Conservation (phyloP, 2,329 filamentous ascomycete species). For the Aspergillus viridinutans region DNA sequence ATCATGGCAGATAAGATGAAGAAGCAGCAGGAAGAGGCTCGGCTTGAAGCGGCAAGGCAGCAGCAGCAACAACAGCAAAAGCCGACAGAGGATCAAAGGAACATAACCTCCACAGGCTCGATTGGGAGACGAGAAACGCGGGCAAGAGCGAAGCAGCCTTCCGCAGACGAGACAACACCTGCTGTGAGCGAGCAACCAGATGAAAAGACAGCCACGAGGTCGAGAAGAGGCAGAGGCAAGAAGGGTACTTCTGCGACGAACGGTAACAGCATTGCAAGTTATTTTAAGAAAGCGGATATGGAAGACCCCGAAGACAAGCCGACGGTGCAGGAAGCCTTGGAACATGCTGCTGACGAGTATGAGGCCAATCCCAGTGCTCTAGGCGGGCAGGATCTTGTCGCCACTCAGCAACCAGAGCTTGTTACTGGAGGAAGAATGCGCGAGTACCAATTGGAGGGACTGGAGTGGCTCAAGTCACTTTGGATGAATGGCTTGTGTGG, state of each 20-base stretch:
- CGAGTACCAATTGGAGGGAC: constrained; percentile 86
- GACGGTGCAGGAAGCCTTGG: constrained; percentile 54
- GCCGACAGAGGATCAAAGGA: constrained; percentile 22
- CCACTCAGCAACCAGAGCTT: constrained; percentile 80
- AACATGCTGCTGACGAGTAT: constrained; percentile 55
- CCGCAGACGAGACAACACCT: constrained; percentile 9
- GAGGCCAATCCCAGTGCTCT: constrained; percentile 57
- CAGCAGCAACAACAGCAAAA: constrained; percentile 19
- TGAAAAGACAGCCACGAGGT: constrained; percentile 15
- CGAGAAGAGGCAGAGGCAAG: constrained; percentile 27
- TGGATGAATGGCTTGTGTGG: constrained; percentile 91
- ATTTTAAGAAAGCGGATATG: constrained; percentile 58
- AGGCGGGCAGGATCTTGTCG: constrained; percentile 65
- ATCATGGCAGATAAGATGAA: constrained; percentile 50
- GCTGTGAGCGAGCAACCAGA: constrained; percentile 15
- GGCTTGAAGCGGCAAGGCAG: constrained; percentile 32
- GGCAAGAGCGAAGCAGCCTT: constrained; percentile 21
- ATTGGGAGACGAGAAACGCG: constrained; percentile 31
- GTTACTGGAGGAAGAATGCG: constrained; percentile 87
- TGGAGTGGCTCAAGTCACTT: constrained; percentile 82
- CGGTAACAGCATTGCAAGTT: constrained; percentile 52
- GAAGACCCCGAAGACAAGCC: constrained; percentile 50
- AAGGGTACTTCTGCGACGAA: constrained; percentile 20
- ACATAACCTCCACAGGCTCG: too few relatives aligned
- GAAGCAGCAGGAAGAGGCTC: constrained; percentile 43